Conservation (phyloP, 2,329 filamentous ascomycete genomes). For the Sporothrix variecibatus region DNA sequence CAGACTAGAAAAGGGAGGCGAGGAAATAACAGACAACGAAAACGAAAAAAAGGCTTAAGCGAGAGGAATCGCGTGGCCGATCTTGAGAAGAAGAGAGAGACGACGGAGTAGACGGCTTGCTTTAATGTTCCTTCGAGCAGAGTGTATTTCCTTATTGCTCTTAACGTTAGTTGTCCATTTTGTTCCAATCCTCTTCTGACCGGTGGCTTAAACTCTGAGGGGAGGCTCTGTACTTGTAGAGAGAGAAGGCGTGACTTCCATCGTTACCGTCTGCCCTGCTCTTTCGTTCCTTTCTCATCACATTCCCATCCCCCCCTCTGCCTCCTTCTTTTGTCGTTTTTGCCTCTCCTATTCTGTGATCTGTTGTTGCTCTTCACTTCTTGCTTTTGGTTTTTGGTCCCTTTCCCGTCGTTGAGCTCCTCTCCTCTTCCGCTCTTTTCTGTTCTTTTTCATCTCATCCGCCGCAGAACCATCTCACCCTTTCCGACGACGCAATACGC, state of each 20-base stretch:
- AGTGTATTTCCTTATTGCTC: neutral
- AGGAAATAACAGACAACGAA: neutral
- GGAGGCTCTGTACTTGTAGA: neutral
- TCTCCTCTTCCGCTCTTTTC: neutral
- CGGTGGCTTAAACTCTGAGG: neutral
- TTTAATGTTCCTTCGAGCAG: neutral
- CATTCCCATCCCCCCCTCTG: neutral
- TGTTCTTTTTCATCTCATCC: neutral
- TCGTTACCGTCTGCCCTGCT: neutral
- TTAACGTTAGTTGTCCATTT: neutral
- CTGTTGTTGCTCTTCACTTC: neutral
- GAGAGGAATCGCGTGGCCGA: neutral
- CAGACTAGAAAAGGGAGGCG: neutral
- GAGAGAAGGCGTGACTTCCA: neutral
- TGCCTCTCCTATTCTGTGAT: neutral
- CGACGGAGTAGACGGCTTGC: neutral
- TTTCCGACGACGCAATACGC: neutral
- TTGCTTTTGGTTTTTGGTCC: neutral
- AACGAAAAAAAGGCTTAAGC: neutral
- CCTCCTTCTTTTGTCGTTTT: neutral
- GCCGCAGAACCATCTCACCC: neutral
- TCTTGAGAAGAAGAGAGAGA: neutral
- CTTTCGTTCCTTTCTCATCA: conserved; percentile 17
- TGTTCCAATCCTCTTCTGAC: neutral
- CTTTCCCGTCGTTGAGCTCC: neutral